These are phyloP conservation scores for Sporothrix variecibatus DNA, from an alignment of 2,329 filamentous ascomycete species.

Conservation along the genomic window DNA sequence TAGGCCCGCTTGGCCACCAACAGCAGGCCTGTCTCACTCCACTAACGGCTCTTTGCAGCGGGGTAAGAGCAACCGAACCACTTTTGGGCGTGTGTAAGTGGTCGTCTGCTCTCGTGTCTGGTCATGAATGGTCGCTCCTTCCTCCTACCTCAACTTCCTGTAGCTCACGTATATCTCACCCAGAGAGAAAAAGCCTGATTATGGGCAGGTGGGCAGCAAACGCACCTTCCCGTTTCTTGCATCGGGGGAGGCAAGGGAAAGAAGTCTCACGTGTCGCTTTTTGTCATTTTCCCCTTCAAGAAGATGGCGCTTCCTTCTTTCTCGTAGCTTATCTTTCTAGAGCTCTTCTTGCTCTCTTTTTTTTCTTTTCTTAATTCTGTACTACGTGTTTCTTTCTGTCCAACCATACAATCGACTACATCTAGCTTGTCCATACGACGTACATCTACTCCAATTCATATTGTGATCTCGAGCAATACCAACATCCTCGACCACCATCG, in stretches of 20 bases:
- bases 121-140: background rate
- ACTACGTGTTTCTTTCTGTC: background rate
- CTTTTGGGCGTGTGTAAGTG: background rate
- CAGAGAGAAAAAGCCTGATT: background rate
- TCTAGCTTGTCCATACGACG: background rate
- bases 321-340: background rate
- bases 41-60: background rate
- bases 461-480: background rate
- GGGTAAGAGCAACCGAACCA: constrained; percentile 1
- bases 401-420: background rate
- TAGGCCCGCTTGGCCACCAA: background rate
- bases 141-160: background rate
- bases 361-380: background rate
- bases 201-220: background rate
- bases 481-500: background rate
- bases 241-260: background rate
- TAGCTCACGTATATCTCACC: background rate
- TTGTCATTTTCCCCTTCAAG: background rate
- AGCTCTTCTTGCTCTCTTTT: background rate
- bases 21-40: constrained; percentile 13
- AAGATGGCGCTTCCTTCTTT: background rate
- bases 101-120: background rate
- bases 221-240: background rate
- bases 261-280: background rate
- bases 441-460: background rate